These are phyloP conservation scores for Pyrenula aspistea DNA, from an alignment of 495 filamentous ascomycete species.

Conservation along the genomic window DNA sequence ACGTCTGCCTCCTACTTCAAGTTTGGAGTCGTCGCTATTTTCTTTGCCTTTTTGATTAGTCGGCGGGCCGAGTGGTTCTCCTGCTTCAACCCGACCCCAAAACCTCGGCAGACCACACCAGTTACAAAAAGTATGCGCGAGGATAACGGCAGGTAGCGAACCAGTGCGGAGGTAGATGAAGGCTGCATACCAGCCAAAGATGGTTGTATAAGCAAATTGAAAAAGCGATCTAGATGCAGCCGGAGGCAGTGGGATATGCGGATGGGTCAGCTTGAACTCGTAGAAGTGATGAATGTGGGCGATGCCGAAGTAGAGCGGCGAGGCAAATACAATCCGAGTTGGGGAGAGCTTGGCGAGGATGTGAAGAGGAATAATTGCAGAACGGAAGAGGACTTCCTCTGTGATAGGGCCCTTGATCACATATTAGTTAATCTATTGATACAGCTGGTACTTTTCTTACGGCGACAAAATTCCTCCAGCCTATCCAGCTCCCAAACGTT, in stretches of 20 bases:
- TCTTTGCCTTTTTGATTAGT: conserved; percentile 21
- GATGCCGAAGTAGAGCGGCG: conserved; percentile 87
- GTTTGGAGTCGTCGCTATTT: conserved; percentile 15
- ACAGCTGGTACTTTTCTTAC: conserved; percentile 23
- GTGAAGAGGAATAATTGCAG: conserved; percentile 68
- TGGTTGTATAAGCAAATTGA: conserved; percentile 83
- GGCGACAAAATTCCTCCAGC: conserved; percentile 53
- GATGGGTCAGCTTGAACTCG: conserved; percentile 77
- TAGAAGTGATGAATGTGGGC: conserved; percentile 94
- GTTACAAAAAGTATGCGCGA: conserved; percentile 85
- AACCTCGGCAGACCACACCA: conserved; percentile 79
- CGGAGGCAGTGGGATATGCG: conserved; percentile 45
- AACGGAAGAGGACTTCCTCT: conserved; percentile 89
- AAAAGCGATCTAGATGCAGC: conserved; percentile 60
- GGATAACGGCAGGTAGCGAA: conserved; percentile 56
- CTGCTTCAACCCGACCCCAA: conserved; percentile 60
- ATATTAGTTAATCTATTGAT: conserved; percentile 5
- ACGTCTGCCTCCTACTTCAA: conserved; percentile 8
- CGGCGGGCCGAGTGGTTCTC: conserved; percentile 17
- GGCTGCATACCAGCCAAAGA: conserved; percentile 87
- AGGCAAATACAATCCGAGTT: conserved; percentile 55
- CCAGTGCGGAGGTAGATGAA: conserved; percentile 87
- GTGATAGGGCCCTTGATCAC: conserved; percentile 63
- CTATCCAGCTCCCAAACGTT: conserved; percentile 46
- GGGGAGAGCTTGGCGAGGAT: conserved; percentile 54